Percentiles rank a stretch among this genome's conserved stretches.
phyloP scores from a whole-genome alignment of 768 basidiomycete species.

The Thelephora aurantiotincta region DNA sequence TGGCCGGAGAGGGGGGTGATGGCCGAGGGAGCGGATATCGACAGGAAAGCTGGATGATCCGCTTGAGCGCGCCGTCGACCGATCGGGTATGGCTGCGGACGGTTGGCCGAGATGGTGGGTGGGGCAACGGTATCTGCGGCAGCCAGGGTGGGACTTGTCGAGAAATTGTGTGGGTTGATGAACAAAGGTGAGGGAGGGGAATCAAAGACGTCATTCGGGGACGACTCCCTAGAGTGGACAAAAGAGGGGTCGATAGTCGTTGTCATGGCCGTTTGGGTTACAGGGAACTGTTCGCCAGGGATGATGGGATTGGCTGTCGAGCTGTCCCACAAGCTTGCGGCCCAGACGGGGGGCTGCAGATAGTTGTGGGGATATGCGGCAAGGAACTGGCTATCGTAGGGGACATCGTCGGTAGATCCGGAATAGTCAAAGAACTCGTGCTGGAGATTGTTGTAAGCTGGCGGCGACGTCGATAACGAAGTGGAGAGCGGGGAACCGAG shows the following conservation, averaged over 20 bases:
- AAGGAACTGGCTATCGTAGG: constrained; percentile 28
- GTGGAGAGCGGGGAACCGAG: constrained; percentile 14
- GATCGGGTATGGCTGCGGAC: constrained; percentile 24
- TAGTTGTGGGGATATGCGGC: constrained; percentile 45
- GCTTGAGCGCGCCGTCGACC: constrained; percentile 25
- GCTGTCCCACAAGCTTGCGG: constrained; percentile 48
- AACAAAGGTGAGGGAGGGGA: constrained; percentile 11
- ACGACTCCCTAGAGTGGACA: too few species aligned
- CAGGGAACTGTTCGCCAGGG: constrained; percentile 11
- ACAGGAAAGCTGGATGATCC: constrained; percentile 36
- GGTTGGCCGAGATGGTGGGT: constrained; percentile 18
- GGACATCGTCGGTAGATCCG: not conserved
- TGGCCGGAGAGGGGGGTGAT: constrained; percentile 16
- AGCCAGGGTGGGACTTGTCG: constrained; percentile 26
- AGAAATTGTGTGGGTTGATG: constrained; percentile 16
- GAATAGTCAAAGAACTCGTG: constrained; percentile 5
- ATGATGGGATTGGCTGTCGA: constrained; percentile 11
- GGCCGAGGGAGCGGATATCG: constrained; percentile 55
- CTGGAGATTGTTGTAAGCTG: constrained; percentile 42
- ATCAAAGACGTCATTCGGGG: too few species aligned
- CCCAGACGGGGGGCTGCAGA: constrained; percentile 48
- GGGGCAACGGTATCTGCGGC: constrained; percentile 26
- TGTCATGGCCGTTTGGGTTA: not conserved
- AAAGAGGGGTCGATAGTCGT: not conserved
- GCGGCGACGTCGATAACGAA: constrained; percentile 30